Evolutionary conservation across 768 basidiomycete genomes (phyloP), one percentile per base, ranked within the genome.

Genomic region (Calocybe cyanea): DNA sequence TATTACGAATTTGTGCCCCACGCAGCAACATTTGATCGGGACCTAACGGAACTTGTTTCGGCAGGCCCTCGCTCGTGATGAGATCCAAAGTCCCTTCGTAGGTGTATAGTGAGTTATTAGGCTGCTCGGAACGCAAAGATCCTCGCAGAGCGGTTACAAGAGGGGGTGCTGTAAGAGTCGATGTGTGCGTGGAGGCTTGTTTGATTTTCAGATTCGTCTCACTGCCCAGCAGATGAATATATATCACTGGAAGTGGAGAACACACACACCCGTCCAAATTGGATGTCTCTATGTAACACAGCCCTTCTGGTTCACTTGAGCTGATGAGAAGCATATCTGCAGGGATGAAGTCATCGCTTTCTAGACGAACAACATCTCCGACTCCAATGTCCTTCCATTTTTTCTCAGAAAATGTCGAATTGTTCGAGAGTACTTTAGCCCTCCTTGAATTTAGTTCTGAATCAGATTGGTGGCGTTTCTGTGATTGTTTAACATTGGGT

Each of bases 201-300:
- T 99, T 99, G 67, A 99, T 98, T 72, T 98, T 99, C 55, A 99
- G 77, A 59, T 98, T 98, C 3, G 96, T 99, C 70, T 98, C 96
- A 19, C 92, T 92, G 55, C 17, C 35, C 19, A n/a, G 33, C 25
- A 23, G 37, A 35, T 9, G 40, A 44, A 23, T 41, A 41, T 40
- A n/a, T 47, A 43, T 13, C n/a, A 10, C 14, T n/a, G 4, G 7
- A 35, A 19, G 23, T 17, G 9, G 13, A 32, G 25, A 15, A 24
- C 18, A 39, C 38, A 54, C 68, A 54, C 72, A 94, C 92, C 95
- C 96, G 58, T 99, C 96, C 20, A 99, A 76, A 63, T 99, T 99
- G 6, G 90, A 88, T 0, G 96, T 99, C 65, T 99, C 96, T 51
- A 98, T 91, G 61, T 97, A 99, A 55, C 95, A 97, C 37, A 98